phyloP scores from a whole-genome alignment of 208 protist genomes.

The Leishmania amazonensis region DNA sequence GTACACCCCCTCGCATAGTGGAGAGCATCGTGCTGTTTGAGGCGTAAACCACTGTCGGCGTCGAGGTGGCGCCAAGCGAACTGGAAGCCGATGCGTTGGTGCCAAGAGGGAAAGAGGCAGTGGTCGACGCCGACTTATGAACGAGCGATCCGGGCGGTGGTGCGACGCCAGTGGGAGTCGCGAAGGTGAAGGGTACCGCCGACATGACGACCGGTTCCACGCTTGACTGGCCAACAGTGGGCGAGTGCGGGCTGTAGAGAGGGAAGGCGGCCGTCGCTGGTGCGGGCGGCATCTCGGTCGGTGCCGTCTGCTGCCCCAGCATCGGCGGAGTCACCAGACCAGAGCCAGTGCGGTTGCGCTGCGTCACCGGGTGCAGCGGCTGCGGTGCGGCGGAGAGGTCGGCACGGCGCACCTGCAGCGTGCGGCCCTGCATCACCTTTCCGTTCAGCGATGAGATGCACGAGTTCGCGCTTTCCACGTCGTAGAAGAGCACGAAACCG shows the following conservation, averaged over 20 bases:
- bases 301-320: background rate
- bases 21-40: slow-evolving; percentile 15
- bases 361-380: slow-evolving; percentile 29
- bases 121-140: slow-evolving; percentile 8
- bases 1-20: slow-evolving; percentile 17
- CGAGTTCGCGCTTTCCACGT: slow-evolving; percentile 43
- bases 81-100: slow-evolving; percentile 18
- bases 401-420: slow-evolving; percentile 63
- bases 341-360: slow-evolving; percentile 31
- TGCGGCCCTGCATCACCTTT: slow-evolving; percentile 36
- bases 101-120: slow-evolving; percentile 8
- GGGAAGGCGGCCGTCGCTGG: background rate
- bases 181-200: slow-evolving; percentile 18
- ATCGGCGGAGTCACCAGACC: slow-evolving; percentile 16
- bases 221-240: background rate
- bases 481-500: slow-evolving; percentile 68
- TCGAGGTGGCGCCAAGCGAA: slow-evolving; percentile 15
- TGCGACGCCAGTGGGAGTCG: slow-evolving; percentile 8
- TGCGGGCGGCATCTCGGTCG: background rate
- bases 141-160: background rate
- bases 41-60: slow-evolving; percentile 20
- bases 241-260: slow-evolving; percentile 16
- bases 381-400: slow-evolving; percentile 57
- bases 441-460: slow-evolving; percentile 62
- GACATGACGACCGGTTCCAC: slow-evolving; percentile 7